A percentile compares a stretch with the other conserved stretches of the same genome.
phyloP scores from a whole-genome alignment of 805 yeast species.

The Crinitomyces ghanaensis region DNA sequence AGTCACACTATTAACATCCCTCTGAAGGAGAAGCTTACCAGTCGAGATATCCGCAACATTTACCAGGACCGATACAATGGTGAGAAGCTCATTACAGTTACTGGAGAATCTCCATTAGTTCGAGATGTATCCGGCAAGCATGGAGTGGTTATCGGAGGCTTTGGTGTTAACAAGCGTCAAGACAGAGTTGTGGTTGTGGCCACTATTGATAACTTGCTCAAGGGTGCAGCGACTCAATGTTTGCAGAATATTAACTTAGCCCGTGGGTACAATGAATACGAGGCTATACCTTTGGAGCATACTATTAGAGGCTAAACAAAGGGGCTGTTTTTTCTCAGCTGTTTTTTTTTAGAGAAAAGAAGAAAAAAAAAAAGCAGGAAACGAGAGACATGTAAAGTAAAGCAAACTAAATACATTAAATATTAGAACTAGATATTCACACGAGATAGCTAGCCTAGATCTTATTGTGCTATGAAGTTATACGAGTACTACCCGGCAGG shows the following conservation, averaged over 20 bases:
- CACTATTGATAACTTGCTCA: slow-evolving; percentile 87
- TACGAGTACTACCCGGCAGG: too few species aligned
- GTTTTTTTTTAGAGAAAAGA: too few species aligned
- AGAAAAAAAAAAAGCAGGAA: too few species aligned
- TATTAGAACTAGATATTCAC: too few species aligned
- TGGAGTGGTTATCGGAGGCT: slow-evolving; percentile 91
- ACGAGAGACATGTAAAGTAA: too few species aligned
- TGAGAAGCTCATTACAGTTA: slow-evolving; percentile 72
- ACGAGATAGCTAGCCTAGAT: too few species aligned
- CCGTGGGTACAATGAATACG: slow-evolving; percentile 84
- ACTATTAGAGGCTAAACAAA: slow-evolving; percentile 17
- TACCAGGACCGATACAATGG: slow-evolving; percentile 82
- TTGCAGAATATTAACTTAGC: slow-evolving; percentile 90
- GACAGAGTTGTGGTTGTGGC: slow-evolving; percentile 91
- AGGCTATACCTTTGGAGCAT: slow-evolving; percentile 64
- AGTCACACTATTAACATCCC: slow-evolving; percentile 88
- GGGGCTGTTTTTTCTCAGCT: too few species aligned
- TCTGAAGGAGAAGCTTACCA: slow-evolving; percentile 48
- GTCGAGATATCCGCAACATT: slow-evolving; percentile 72
- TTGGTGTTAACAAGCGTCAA: slow-evolving; percentile 79
- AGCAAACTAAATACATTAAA: too few species aligned
- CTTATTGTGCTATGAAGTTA: too few species aligned
- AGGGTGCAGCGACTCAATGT: slow-evolving; percentile 99
- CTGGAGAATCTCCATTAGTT: slow-evolving; percentile 90
- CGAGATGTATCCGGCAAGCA: slow-evolving; percentile 87